Percentiles rank a stretch among this genome's conserved stretches.
phyloP scores from a whole-genome alignment of 495 filamentous ascomycete genomes.

The Schizothecium vesticola region DNA sequence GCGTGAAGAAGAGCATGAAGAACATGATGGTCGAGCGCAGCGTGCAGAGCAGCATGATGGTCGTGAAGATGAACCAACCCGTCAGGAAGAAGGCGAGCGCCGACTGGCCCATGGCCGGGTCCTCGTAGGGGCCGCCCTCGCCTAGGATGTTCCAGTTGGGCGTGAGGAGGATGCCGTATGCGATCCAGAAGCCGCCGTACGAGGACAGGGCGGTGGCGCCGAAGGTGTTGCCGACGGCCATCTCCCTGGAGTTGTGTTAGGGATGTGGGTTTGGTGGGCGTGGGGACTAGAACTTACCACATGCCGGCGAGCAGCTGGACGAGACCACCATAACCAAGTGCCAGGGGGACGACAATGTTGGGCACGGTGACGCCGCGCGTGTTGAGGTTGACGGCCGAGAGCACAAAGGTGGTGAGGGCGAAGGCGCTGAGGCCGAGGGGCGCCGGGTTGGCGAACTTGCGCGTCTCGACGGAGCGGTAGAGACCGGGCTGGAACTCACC shows the following conservation, averaged over 20 bases:
- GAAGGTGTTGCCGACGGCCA: constrained; percentile 97
- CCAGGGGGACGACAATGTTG: constrained; percentile 65
- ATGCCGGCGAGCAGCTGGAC: constrained; percentile 93
- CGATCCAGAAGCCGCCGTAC: constrained; percentile 96
- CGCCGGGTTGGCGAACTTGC: constrained; percentile 85
- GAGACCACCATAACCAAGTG: constrained; percentile 80
- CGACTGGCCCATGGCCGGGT: constrained; percentile 42
- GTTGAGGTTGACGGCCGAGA: constrained; percentile 77
- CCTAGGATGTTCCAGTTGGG: constrained; percentile 55
- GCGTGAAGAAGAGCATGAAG: constrained; percentile 90
- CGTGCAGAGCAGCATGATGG: constrained; percentile 79
- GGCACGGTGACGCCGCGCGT: constrained; percentile 54
- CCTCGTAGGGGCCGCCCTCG: constrained; percentile 48
- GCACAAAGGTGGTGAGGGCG: constrained; percentile 91
- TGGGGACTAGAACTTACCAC: constrained; percentile 65
- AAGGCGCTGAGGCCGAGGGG: constrained; percentile 85
- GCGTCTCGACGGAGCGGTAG: constrained; percentile 65
- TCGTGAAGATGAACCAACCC: constrained; percentile 99
- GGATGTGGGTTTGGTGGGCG: not conserved
- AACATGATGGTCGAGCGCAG: constrained; percentile 92
- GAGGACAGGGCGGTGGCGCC: constrained; percentile 95
- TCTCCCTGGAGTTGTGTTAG: constrained; percentile 65
- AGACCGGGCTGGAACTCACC: constrained; percentile 96
- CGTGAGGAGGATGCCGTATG: constrained; percentile 83
- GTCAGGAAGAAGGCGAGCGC: constrained; percentile 83